Evolutionary conservation across 1,284 basidiomycete genomes (phyloP).

Genomic region (Cutaneotrichosporon sp.): DNA sequence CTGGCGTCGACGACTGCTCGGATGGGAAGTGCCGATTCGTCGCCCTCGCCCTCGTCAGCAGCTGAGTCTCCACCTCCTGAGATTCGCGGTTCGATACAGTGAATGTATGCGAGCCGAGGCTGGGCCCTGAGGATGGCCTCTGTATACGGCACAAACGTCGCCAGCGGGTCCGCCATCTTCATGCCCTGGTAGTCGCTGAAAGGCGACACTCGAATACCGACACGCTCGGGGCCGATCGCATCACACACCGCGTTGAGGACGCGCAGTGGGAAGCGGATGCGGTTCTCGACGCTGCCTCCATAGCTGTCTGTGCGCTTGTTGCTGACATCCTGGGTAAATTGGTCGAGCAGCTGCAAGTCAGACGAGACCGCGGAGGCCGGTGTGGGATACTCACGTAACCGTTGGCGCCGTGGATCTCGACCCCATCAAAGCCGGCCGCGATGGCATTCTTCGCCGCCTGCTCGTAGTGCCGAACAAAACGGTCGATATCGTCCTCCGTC

Average conservation of each 20-base stretch:
- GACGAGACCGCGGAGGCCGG: background rate
- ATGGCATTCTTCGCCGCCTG: slow-evolving; percentile 55
- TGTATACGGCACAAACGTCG: slow-evolving; percentile 37
- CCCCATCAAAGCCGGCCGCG: slow-evolving; percentile 62
- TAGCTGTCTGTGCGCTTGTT: slow-evolving; percentile 60
- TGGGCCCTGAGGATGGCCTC: slow-evolving; percentile 44
- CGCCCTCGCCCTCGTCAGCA: slow-evolving; percentile 19
- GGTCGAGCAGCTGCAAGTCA: slow-evolving; percentile 46
- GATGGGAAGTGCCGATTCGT: slow-evolving; percentile 27
- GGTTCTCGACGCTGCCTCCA: slow-evolving; percentile 58
- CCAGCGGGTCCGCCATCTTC: slow-evolving; percentile 20
- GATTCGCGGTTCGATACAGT: slow-evolving; percentile 54
- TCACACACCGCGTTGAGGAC: slow-evolving; percentile 53
- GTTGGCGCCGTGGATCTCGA: slow-evolving; percentile 53
- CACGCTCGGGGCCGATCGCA: slow-evolving; percentile 55
- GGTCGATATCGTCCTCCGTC: slow-evolving; percentile 38
- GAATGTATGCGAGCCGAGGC: slow-evolving; percentile 58
- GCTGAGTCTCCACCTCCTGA: slow-evolving; percentile 19
- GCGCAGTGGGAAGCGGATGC: slow-evolving; percentile 55
- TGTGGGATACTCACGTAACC: slow-evolving; percentile 15
- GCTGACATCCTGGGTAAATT: slow-evolving; percentile 55
- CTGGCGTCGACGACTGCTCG: slow-evolving; percentile 22
- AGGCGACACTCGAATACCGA: slow-evolving; percentile 57
- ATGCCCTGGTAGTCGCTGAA: slow-evolving; percentile 52
- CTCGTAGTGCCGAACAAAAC: slow-evolving; percentile 53